phyloP scores from a whole-genome alignment of 345 rosid species.

The Camelina neglecta region DNA sequence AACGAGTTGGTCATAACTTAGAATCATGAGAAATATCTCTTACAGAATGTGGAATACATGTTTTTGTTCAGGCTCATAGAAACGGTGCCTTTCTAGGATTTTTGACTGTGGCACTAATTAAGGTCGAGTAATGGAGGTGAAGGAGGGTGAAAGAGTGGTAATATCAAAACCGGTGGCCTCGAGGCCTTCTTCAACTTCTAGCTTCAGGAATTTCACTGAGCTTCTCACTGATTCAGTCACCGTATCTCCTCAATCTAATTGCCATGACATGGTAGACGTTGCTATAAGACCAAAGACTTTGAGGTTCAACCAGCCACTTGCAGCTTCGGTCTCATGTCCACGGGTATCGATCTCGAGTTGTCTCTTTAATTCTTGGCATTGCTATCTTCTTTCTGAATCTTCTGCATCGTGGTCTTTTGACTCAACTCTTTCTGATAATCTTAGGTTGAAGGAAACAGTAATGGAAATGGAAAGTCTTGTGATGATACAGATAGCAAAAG shows the following conservation, averaged over 20 bases:
- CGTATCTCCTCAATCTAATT: constrained; percentile 49
- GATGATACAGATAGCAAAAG: constrained; percentile 53
- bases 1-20: neutral
- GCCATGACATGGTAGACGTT: constrained; percentile 53
- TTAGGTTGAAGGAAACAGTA: constrained; percentile 30
- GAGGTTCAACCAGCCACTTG: constrained; percentile 60
- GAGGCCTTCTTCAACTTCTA: constrained; percentile 73
- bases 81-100: neutral
- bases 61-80: neutral
- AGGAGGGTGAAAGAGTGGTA: constrained; percentile 66
- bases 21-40: neutral
- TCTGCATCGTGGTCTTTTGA: constrained; percentile 20
- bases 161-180: constrained; percentile 90
- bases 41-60: neutral
- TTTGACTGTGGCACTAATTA: neutral
- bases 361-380: neutral
- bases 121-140: constrained; percentile 61
- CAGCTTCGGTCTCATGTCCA: constrained; percentile 46
- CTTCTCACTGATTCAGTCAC: constrained; percentile 66
- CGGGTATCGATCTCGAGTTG: constrained; percentile 45
- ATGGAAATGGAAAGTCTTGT: constrained; percentile 42
- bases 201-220: constrained; percentile 71
- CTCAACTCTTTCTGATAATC: constrained; percentile 18
- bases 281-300: constrained; percentile 82
- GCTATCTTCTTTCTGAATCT: constrained; percentile 18